phyloP scores from a whole-genome alignment of 2,329 filamentous ascomycete genomes.

The Claviceps africana region DNA sequence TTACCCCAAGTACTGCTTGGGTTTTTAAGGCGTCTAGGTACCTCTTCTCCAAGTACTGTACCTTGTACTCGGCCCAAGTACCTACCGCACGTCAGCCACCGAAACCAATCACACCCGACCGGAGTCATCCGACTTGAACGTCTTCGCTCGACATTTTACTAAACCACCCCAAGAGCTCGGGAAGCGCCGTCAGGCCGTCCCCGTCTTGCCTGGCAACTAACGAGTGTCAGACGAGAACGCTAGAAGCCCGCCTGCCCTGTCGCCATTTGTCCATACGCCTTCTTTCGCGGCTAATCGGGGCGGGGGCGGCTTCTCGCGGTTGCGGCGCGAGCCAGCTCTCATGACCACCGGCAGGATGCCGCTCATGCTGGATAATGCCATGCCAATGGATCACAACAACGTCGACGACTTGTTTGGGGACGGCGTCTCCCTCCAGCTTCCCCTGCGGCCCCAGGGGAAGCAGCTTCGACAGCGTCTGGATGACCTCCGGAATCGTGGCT shows the following conservation, averaged over 20 bases:
- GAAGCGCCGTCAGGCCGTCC: background rate
- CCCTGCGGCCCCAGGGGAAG: constrained; percentile 33
- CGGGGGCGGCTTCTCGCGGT: background rate
- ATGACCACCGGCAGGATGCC: constrained; percentile 30
- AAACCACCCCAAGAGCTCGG: background rate
- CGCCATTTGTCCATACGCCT: background rate
- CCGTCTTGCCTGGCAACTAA: background rate
- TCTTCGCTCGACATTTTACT: background rate
- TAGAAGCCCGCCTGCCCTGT: background rate
- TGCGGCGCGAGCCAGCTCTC: constrained; percentile 1
- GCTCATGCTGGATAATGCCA: constrained; percentile 26
- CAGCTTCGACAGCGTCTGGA: constrained; percentile 61
- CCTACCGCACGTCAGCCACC: background rate
- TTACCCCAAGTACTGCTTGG: no score
- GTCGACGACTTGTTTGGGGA: constrained; percentile 68
- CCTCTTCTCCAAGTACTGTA: background rate
- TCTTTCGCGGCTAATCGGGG: background rate
- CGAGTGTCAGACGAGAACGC: background rate
- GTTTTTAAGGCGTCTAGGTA: no score
- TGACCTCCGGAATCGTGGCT: constrained; percentile 61
- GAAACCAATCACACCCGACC: background rate
- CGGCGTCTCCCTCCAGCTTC: constrained; percentile 43
- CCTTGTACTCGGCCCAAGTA: background rate
- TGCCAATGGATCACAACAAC: constrained; percentile 41
- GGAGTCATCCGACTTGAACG: background rate